A percentile compares a stretch with the other conserved stretches of the same genome.
Evolutionary conservation across 164 flowering plant genomes (phyloP).

Genomic region (Nymphaea colorata): DNA sequence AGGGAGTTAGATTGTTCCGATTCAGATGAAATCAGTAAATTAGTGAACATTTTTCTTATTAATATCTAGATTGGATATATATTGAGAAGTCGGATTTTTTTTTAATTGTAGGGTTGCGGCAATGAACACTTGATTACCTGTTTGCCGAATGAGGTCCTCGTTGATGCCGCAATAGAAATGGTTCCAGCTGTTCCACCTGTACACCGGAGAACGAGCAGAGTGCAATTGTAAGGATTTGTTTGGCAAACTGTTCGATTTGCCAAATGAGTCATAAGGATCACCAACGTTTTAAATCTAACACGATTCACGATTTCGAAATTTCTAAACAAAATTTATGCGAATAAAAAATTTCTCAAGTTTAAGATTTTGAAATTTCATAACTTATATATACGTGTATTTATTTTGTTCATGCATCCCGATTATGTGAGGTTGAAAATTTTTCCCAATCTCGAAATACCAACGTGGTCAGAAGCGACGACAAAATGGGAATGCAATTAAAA

Average conservation of each 20-base stretch:
- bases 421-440: no score
- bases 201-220: background rate
- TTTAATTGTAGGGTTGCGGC: no score
- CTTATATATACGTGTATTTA: background rate
- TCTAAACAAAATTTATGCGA: no score
- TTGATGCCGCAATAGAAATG: slow-evolving; percentile 7
- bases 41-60: no score
- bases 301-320: background rate
- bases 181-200: slow-evolving; percentile 17
- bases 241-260: background rate
- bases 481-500: no score
- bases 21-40: no score
- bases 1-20: no score
- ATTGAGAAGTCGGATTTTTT: background rate
- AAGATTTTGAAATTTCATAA: background rate
- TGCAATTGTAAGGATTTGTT: background rate
- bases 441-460: no score
- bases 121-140: slow-evolving; percentile 3
- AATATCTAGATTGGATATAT: background rate
- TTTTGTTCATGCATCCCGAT: background rate
- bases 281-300: background rate
- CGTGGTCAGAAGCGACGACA: no score
- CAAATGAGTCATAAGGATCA: background rate
- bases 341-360: no score
- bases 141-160: slow-evolving; percentile 9